Percentiles rank a stretch among this genome's conserved stretches.
phyloP scores from a whole-genome alignment of 2,329 filamentous ascomycete species.

The Lachnellula subtilissima region DNA sequence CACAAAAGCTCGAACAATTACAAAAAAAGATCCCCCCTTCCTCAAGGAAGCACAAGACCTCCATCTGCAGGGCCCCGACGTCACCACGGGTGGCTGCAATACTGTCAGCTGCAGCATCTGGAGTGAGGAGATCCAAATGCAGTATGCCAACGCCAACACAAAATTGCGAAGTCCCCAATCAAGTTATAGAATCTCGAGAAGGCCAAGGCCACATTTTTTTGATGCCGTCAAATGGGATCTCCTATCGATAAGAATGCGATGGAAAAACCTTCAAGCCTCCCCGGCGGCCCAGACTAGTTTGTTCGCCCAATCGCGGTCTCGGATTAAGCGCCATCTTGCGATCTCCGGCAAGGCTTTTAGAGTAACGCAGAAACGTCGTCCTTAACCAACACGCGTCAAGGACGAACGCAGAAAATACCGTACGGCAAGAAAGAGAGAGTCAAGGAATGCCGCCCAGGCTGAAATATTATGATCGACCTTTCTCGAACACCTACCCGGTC shows the following conservation, averaged over 20 bases:
- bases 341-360: neutral
- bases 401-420: too few relatives aligned
- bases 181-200: neutral
- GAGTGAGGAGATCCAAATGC: constrained; percentile 1
- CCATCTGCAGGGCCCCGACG: constrained; percentile 26
- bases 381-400: too few relatives aligned
- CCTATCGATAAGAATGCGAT: constrained; percentile 16
- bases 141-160: neutral
- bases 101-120: constrained; percentile 25
- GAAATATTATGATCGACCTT: too few relatives aligned
- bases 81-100: constrained; percentile 23
- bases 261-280: constrained; percentile 2
- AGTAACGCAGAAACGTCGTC: too few relatives aligned
- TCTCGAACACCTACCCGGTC: too few relatives aligned
- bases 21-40: constrained; percentile 1
- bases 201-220: neutral
- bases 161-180: constrained; percentile 6
- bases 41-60: neutral
- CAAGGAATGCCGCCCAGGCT: too few relatives aligned
- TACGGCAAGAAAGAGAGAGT: too few relatives aligned
- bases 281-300: neutral
- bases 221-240: neutral
- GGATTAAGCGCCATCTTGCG: constrained; percentile 13
- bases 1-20: neutral
- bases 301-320: constrained; percentile 11